Evolutionary conservation across 306 rosid species (phyloP), one percentile per base, ranked within the genome.

Genomic region (barrel medic (Medicago truncatula)): DNA sequence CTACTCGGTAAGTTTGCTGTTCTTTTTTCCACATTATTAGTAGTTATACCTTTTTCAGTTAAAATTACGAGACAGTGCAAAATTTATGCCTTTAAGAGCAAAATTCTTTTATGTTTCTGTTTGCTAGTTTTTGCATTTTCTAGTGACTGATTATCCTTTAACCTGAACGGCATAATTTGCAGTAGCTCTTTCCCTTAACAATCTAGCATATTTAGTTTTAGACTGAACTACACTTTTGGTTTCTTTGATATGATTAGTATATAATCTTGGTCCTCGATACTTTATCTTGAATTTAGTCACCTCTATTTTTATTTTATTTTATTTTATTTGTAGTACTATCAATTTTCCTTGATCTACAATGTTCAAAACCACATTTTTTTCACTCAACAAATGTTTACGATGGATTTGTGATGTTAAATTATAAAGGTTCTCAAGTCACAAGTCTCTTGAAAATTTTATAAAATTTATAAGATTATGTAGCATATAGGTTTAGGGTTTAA

Each of bases 1-100:
- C 87, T 77, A 78, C 96, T 95, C 3, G 98, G 98, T 95, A 81
- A 14, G 83, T 76, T 31, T 34, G 25, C 39, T 43, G 13, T 75
- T 21, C 74, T 8, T 13, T 60, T 64, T 38, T 9, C 18, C 16
- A 9, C 18, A n/a, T 18, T 47, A 60, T 34, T 78, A 15, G 4
- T 71, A 2, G 15, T 53, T 40, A 17, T 44, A 10, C 71, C 11
- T 9, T 44, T 43, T 63, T 78, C 70, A 25, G 56, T 60, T 78
- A 7, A 41, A 52, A 18, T 14, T 28, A 38, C 11, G 56, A 57
- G 76, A 75, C 63, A 8, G 63, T 50, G 77, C 67, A 14, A 49
- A 41, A 21, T 53, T 62, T 62, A 36, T 63, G 25, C 69, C 69
- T 36, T 36, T 3, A 38, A 36, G 14, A 36, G 1, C 11, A 31